Evolutionary conservation across 2,329 filamentous ascomycete genomes (phyloP), one percentile per base, ranked within the genome.

Genomic region (Raffaelea arxii): DNA sequence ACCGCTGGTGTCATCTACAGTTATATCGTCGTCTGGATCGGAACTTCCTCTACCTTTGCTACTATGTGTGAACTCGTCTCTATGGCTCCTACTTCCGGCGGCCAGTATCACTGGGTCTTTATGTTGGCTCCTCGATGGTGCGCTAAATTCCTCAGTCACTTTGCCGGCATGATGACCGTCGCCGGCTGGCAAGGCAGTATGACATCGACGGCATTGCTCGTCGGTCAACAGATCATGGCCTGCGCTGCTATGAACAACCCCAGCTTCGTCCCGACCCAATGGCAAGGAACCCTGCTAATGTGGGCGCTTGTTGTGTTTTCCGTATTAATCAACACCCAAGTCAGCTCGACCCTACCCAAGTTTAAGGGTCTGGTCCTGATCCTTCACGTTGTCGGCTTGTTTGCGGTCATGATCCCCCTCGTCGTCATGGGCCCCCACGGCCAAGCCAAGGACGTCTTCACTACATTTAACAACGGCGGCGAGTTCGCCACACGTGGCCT

Each of bases 61-160:
- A 59, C 63, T 4, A 64, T 65, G 35, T 58, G 60, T 12, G 69
- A 71, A 56, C 62, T 70, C 50, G 65, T 65, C 2, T 70, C 66
- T 0, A 70, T 71, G 52, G 66, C 73, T 49, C 53, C 75, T 55
- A 55, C 77, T 54, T 47, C 72, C 0, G 77, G 75, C 40, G 77
- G 77, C 9, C 75, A 81, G 59, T 80, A 80, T 51, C 74, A 78
- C 55, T 79, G 75, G 74, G 73, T 78, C 0, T 74, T 70, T 1
- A 70, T 75, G 52, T 68, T 78, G 46, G 70, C 70, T 3, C 70
- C 74, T 1, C 59, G 59, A 2, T 61, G 60, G 18, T 66, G 65
- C 25, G 69, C 77, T 51, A 74, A 71, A 47, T 69, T 74, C 43
- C 60, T 79, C 6, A 77, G 73, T 51, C 80, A 79, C 54, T 59